Evolutionary conservation across 192 early-diverging fungal genomes (phyloP).

Genomic region (Lobosporangium transversale): DNA sequence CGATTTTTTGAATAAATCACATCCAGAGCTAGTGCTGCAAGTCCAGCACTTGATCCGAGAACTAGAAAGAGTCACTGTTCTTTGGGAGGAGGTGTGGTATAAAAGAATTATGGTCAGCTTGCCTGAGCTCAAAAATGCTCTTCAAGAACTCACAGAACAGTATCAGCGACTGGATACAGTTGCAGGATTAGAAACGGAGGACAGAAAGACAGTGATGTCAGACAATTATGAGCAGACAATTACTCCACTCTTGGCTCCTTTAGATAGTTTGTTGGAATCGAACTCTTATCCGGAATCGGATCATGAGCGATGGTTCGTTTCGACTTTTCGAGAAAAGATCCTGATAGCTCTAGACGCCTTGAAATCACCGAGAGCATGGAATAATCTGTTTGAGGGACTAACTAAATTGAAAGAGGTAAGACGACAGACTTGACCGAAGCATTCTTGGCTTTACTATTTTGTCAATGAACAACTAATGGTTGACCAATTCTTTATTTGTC

Average conservation of each 20-base stretch:
- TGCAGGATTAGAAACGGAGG: conserved; percentile 40
- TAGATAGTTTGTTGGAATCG: conserved; percentile 64
- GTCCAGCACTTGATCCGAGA: conserved; percentile 67
- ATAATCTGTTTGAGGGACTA: conserved; percentile 63
- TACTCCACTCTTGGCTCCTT: conserved; percentile 61
- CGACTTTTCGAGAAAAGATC: conserved; percentile 66
- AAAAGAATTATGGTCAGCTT: conserved; percentile 68
- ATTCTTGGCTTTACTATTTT: no score
- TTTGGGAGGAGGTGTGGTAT: conserved; percentile 88
- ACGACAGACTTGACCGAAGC: no score
- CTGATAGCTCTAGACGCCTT: conserved; percentile 60
- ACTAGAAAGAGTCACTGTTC: conserved; percentile 74
- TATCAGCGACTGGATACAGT: conserved; percentile 60
- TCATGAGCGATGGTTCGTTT: conserved; percentile 77
- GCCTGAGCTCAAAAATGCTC: conserved; percentile 62
- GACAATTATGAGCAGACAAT: conserved; percentile 66
- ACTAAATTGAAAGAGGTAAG: conserved; percentile 67
- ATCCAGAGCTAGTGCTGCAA: conserved; percentile 61
- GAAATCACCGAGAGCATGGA: conserved; percentile 54
- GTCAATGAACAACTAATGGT: no score
- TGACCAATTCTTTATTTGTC: no score
- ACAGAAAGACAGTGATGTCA: conserved; percentile 56
- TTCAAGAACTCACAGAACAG: conserved; percentile 68
- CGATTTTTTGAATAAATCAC: conserved; percentile 40
- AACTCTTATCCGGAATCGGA: conserved; percentile 46